Base-by-base conservation (phyloP, 371 early-diverging fungal genomes). In the Blakeslea trispora region DNA sequence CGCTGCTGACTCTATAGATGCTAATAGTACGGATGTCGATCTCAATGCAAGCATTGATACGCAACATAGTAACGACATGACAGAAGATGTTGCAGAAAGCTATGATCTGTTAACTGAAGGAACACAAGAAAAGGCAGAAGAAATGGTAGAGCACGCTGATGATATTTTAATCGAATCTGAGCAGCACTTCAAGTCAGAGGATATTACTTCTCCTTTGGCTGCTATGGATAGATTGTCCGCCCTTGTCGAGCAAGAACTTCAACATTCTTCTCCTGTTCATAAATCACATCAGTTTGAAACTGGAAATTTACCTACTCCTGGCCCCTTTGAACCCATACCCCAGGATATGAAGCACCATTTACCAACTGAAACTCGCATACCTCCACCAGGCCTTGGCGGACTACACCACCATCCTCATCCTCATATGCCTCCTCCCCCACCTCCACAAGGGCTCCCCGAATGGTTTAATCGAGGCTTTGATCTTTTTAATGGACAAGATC, bases 401-500 rank as follows among this genome's bases (percentile, higher is more conserved):
- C 28, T 7, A 5, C 28, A 28, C 28, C 37, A 37, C 11, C 37
- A 9, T 37, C 7, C 11, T 2, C 37, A 9, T 13, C 11, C 9
- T 13, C 37, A 37, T 6, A 14, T 23, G 21, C 46, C 65, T 24
- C 65, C 65, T 13, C 64, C 69, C 5, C 57, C 65, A 2, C 50
- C 53, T 15, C 67, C 58, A n/a, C 46, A 51, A 15, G 35, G 22
- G 15, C 44, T 32, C 5, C 56, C 66, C 28, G 79, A 64, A 18
- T 75, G 75, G 79, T 60, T 66, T 21, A 48, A 68, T 14, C 65
- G 66, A 23, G 46, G 59, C 1, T 78, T 75, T 53, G 75, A 78
- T 57, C 74, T 72, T 3, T 75, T 75, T 45, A 68, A 67, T 35
- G 73, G 75, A 7, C 74, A 78, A 53, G 75, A 78, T 43, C 75